These are phyloP conservation scores for Tylopilus rubrobrunneus DNA, from an alignment of 768 basidiomycete species.

Conservation along the genomic window DNA sequence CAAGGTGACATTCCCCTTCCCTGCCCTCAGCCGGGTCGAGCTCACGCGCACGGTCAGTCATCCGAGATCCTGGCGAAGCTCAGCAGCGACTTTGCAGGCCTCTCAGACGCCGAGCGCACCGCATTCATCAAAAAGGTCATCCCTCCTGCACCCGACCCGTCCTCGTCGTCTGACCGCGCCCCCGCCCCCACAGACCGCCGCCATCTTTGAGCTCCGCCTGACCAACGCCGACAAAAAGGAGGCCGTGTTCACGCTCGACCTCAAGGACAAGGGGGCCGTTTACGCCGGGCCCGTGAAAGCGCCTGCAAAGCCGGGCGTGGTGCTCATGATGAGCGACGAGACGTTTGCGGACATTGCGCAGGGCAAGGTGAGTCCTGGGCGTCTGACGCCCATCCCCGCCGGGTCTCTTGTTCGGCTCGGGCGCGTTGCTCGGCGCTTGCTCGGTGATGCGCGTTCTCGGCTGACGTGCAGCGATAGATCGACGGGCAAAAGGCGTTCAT, in stretches of 20 bases:
- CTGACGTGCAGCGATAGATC: conserved; percentile 38
- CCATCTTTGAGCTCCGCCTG: conserved; percentile 82
- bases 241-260: conserved; percentile 86
- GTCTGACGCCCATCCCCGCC: too few relatives aligned
- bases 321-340: conserved; percentile 74
- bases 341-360: conserved; percentile 66
- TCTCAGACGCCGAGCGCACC: conserved; percentile 59
- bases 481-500: conserved; percentile 96
- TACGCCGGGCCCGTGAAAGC: conserved; percentile 56
- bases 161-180: neutral
- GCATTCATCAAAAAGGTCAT: conserved; percentile 69
- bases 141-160: neutral
- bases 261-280: conserved; percentile 79
- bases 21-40: neutral
- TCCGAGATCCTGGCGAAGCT: conserved; percentile 63
- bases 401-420: neutral
- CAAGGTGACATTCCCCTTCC: conserved; percentile 41
- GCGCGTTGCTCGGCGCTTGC: too few relatives aligned
- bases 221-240: conserved; percentile 69
- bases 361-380: conserved; percentile 56
- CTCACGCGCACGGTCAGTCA: conserved; percentile 38
- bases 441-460: too few relatives aligned
- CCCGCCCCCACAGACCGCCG: conserved; percentile 63
- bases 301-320: conserved; percentile 73
- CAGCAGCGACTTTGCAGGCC: conserved; percentile 46